Evolutionary conservation across 257 asterid species (phyloP).

Genomic region (Solanum paucissectum): DNA sequence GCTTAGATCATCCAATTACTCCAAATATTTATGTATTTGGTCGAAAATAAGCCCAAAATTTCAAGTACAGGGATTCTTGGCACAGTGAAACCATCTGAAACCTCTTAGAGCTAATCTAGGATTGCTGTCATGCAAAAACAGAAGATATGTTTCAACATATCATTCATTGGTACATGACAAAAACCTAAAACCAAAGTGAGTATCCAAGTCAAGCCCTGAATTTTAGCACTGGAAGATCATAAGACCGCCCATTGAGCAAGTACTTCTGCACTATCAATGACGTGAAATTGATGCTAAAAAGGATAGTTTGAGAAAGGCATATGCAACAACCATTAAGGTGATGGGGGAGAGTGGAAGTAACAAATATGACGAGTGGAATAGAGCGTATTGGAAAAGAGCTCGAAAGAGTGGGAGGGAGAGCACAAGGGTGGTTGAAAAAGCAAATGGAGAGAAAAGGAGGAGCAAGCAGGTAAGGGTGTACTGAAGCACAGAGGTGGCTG

Average conservation of each 20-base stretch:
- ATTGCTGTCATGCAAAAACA: background rate
- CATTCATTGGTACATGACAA: background rate
- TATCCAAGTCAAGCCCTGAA: background rate
- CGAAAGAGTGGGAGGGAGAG: background rate
- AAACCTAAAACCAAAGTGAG: background rate
- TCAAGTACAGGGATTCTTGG: background rate
- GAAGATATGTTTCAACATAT: background rate
- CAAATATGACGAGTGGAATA: background rate
- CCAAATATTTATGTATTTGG: background rate
- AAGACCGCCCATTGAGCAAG: background rate
- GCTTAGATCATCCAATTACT: background rate
- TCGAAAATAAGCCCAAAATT: background rate
- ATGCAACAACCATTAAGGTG: background rate
- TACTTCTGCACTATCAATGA: background rate
- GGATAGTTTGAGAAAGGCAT: background rate
- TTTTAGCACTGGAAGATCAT: background rate
- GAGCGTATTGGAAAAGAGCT: background rate
- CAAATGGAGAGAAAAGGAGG: background rate
- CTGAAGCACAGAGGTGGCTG: background rate
- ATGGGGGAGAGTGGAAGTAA: background rate
- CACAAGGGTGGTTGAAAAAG: background rate
- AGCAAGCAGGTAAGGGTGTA: background rate
- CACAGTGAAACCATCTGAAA: background rate
- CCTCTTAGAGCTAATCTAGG: background rate
- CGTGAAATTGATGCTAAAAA: background rate